phyloP scores from a whole-genome alignment of 2,329 filamentous ascomycete genomes.

The Ceratocystis huliohia region DNA sequence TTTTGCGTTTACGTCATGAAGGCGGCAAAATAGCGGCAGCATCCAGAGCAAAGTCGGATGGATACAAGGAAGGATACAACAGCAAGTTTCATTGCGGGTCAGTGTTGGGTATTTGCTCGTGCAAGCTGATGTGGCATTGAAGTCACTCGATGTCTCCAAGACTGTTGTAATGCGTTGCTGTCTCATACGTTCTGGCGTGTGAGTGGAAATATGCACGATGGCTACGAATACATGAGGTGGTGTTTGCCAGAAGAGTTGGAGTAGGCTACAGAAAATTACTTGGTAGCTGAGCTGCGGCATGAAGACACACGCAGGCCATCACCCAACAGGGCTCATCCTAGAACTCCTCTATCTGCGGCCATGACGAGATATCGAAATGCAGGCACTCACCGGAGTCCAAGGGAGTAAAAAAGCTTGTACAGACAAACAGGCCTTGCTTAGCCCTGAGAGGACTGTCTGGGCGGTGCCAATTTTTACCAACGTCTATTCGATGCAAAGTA shows the following conservation, averaged over 20 bases:
- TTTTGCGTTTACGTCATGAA: slow-evolving; percentile 2
- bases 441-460: too few species aligned
- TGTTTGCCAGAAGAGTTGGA: neutral
- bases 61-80: neutral
- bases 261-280: neutral
- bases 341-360: neutral
- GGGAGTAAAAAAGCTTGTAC: neutral
- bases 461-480: neutral
- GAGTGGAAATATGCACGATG: neutral
- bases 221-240: neutral
- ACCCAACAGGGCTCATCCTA: neutral
- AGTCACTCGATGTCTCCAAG: neutral
- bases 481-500: neutral
- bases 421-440: neutral
- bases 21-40: neutral
- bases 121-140: neutral
- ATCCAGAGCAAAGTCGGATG: neutral
- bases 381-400: neutral
- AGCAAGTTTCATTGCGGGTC: neutral
- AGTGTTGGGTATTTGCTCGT: neutral
- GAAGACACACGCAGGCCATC: slow-evolving; percentile 3
- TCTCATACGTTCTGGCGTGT: neutral
- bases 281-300: neutral
- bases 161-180: neutral
- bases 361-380: neutral